A percentile compares a stretch with the other conserved stretches of the same genome.
Evolutionary conservation across 495 filamentous ascomycete species (phyloP).

Genomic region (Penicillium roqueforti): DNA sequence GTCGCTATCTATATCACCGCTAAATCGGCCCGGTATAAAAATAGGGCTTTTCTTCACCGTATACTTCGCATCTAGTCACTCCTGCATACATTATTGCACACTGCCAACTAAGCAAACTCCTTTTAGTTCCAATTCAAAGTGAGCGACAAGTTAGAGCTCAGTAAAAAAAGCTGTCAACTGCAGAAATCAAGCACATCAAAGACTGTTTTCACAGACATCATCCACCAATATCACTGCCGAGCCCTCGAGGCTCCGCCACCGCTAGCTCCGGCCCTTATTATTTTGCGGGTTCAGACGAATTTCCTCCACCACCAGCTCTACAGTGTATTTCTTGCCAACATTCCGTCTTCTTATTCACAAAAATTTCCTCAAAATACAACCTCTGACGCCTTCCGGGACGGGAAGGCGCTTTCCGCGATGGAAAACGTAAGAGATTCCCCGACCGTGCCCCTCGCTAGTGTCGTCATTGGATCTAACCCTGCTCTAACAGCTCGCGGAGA

Average conservation of each 20-base stretch:
- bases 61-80: neutral
- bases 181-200: neutral
- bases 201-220: neutral
- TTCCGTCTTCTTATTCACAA: slow-evolving; percentile 7
- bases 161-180: neutral
- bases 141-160: neutral
- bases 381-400: slow-evolving; percentile 26
- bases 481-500: slow-evolving; percentile 37
- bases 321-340: slow-evolving; percentile 9
- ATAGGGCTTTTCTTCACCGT: neutral
- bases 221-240: slow-evolving; percentile 15
- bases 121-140: neutral
- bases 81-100: neutral
- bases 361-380: slow-evolving; percentile 10
- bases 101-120: neutral
- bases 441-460: slow-evolving; percentile 23
- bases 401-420: slow-evolving; percentile 40
- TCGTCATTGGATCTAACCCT: slow-evolving; percentile 30
- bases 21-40: neutral
- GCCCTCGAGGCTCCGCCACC: slow-evolving; percentile 29
- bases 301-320: slow-evolving; percentile 23
- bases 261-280: slow-evolving; percentile 27
- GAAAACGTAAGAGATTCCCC: slow-evolving; percentile 41
- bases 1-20: neutral
- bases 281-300: slow-evolving; percentile 26